These are phyloP conservation scores for Nidularia pulvinata DNA, from an alignment of 768 basidiomycete genomes.

Conservation along the genomic window DNA sequence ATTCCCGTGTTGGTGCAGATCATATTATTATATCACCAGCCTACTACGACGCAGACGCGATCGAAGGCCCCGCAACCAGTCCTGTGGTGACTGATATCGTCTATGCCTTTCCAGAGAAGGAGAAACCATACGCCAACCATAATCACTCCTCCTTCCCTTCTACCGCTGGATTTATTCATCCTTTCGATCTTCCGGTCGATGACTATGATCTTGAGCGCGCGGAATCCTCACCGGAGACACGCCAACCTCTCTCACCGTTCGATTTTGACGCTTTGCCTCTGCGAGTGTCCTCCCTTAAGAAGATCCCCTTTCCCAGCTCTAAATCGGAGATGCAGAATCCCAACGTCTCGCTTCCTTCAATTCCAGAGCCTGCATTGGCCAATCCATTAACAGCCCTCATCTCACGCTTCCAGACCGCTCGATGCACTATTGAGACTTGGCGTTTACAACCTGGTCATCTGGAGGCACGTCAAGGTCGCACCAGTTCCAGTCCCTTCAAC, in stretches of 20 bases:
- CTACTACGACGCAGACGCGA: slow-evolving; percentile 35
- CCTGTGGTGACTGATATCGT: slow-evolving; percentile 14
- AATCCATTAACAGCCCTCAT: slow-evolving; percentile 22
- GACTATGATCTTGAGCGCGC: slow-evolving; percentile 23
- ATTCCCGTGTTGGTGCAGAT: background rate
- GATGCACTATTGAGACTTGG: slow-evolving; percentile 40
- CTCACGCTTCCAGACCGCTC: slow-evolving; percentile 34
- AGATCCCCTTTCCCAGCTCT: slow-evolving; percentile 1
- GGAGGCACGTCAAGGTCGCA: slow-evolving; percentile 7
- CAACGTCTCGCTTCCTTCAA: background rate
- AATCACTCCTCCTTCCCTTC: slow-evolving; percentile 1
- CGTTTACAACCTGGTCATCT: slow-evolving; percentile 24
- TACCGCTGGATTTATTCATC: slow-evolving; percentile 51
- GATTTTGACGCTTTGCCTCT: slow-evolving; percentile 53
- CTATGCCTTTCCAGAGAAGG: slow-evolving; percentile 11
- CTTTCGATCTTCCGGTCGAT: slow-evolving; percentile 32
- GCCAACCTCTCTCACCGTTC: slow-evolving; percentile 38
- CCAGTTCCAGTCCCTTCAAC: slow-evolving; percentile 1
- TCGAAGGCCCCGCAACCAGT: slow-evolving; percentile 28
- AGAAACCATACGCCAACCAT: slow-evolving; percentile 1
- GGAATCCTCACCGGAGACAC: slow-evolving; percentile 27
- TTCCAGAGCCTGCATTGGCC: background rate
- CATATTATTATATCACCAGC: slow-evolving; percentile 39
- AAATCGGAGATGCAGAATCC: background rate
- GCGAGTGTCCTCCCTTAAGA: slow-evolving; percentile 6